These are phyloP conservation scores for Leccinum ochraceum DNA, from an alignment of 768 basidiomycete species.

Conservation along the genomic window DNA sequence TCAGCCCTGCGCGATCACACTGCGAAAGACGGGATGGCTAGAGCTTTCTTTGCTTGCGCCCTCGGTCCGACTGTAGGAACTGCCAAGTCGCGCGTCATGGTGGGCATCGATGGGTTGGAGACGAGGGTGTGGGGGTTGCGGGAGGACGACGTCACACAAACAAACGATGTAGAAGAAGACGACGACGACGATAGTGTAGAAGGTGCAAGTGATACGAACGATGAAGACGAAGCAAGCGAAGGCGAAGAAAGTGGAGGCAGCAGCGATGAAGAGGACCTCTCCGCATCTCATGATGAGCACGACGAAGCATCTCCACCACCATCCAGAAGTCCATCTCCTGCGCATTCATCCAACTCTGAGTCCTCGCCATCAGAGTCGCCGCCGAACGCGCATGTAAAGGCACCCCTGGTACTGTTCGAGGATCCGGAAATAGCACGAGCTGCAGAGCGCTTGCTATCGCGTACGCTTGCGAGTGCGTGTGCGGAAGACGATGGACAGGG, in stretches of 20 bases:
- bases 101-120: conserved; percentile 66
- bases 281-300: conserved; percentile 9
- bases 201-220: conserved; percentile 2
- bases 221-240: conserved; percentile 4
- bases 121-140: conserved; percentile 37
- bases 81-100: conserved; percentile 59
- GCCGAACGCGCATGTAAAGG: background rate
- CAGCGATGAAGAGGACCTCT: conserved; percentile 14
- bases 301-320: conserved; percentile 14
- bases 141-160: conserved; percentile 32
- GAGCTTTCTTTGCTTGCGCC: conserved; percentile 59
- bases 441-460: conserved; percentile 45
- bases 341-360: conserved; percentile 19
- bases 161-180: background rate
- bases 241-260: conserved; percentile 5
- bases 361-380: conserved; percentile 29
- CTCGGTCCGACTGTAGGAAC: conserved; percentile 66
- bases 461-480: conserved; percentile 45
- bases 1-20: background rate
- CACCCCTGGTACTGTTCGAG: conserved; percentile 21
- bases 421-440: conserved; percentile 36
- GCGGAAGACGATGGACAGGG: conserved; percentile 42
- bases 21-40: conserved; percentile 18
- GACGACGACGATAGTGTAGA: background rate
- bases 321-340: conserved; percentile 30